A percentile compares a stretch with the other conserved stretches of the same genome.
phyloP scores from a whole-genome alignment of 768 basidiomycete species.

The Clitopilus hobsonii region DNA sequence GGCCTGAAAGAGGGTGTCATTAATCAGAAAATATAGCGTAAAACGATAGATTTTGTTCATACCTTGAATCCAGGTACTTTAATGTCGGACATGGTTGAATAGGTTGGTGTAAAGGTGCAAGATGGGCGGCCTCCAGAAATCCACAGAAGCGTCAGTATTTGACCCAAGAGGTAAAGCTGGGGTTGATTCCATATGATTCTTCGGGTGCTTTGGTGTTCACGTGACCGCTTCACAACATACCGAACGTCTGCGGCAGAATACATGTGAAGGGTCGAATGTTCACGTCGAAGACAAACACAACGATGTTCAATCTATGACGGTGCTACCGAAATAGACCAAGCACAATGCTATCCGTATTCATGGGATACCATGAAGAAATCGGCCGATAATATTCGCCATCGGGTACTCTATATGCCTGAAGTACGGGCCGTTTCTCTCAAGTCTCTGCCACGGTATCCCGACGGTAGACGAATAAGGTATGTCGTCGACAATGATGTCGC shows the following conservation, averaged over 20 bases:
- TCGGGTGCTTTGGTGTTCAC: conserved; percentile 7
- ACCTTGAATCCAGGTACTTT: conserved; percentile 77
- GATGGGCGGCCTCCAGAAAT: background rate
- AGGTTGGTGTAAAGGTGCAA: conserved; percentile 9
- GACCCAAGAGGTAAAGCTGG: conserved; percentile 4
- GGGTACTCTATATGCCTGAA: too few relatives aligned
- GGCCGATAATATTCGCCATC: too few relatives aligned
- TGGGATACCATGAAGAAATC: background rate
- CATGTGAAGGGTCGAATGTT: background rate
- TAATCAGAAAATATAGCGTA: background rate
- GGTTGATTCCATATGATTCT: background rate
- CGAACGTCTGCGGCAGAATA: background rate
- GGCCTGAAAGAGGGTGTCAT: conserved; percentile 34
- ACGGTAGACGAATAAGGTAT: background rate
- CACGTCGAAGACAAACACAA: background rate
- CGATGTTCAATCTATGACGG: background rate
- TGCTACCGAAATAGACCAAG: too few relatives aligned
- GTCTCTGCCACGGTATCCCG: too few relatives aligned
- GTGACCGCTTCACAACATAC: conserved; percentile 7
- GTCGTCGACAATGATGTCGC: background rate
- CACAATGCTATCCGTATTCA: background rate
- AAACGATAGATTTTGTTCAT: background rate
- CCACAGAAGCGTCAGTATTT: background rate
- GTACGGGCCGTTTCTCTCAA: too few relatives aligned
- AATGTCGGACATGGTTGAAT: conserved; percentile 57